Conservation (phyloP, 345 rosid species). For the Toxicodendron radicans region DNA sequence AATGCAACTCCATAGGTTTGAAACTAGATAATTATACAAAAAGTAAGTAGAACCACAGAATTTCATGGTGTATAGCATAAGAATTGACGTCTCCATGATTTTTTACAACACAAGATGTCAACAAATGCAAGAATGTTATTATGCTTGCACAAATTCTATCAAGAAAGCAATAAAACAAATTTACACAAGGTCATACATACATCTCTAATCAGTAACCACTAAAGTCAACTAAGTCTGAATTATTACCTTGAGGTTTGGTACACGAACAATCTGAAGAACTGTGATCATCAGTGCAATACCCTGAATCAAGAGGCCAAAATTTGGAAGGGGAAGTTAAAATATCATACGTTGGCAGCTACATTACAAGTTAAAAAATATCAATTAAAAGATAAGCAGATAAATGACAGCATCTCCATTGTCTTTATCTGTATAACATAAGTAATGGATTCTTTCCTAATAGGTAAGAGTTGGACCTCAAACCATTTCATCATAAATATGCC, state of each 20-base stretch:
- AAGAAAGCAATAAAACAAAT: constrained; percentile 6
- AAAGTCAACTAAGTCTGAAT: constrained; percentile 3
- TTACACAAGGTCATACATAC: neutral
- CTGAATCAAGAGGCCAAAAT: constrained; percentile 36
- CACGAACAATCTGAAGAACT: constrained; percentile 90
- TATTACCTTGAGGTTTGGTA: constrained; percentile 94
- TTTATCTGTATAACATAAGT: neutral
- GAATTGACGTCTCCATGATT: neutral
- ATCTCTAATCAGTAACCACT: constrained; percentile 4
- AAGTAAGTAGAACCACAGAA: neutral
- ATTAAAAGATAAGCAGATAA: neutral
- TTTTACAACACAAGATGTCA: neutral
- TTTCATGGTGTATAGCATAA: neutral
- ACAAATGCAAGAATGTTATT: neutral
- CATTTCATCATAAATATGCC: neutral
- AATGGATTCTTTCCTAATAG: neutral
- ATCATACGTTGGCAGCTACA: neutral
- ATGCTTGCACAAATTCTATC: neutral
- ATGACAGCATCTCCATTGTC: neutral
- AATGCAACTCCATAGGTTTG: neutral
- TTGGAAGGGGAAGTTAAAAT: constrained; percentile 14
- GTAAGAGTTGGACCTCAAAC: neutral
- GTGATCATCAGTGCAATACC: constrained; percentile 92
- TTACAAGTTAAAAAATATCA: neutral
- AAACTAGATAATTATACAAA: constrained; percentile 5